Percentiles rank a stretch among this genome's conserved stretches.
These are phyloP conservation scores for Ascochyta pisi DNA, from an alignment of 2,329 filamentous ascomycete genomes.

Conservation along the genomic window DNA sequence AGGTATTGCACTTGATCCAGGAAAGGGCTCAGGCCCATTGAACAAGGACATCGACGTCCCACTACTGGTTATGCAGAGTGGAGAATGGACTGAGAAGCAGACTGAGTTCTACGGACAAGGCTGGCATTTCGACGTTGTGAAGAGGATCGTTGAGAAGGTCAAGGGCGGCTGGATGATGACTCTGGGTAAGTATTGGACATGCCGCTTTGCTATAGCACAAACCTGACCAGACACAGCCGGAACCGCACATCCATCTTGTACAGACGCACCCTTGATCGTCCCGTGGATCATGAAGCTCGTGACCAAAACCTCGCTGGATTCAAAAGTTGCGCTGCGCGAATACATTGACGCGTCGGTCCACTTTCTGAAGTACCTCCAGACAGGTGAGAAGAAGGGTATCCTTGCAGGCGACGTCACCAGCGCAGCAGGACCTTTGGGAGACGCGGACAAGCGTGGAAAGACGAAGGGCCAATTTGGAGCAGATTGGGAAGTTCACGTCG, in stretches of 20 bases:
- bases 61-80: slow-evolving; percentile 67
- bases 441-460: slow-evolving; percentile 33
- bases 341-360: slow-evolving; percentile 67
- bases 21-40: slow-evolving; percentile 68
- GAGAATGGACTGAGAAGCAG: slow-evolving; percentile 66
- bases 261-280: slow-evolving; percentile 70
- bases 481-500: slow-evolving; percentile 55
- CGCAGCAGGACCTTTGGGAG: slow-evolving; percentile 43
- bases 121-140: slow-evolving; percentile 69
- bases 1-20: slow-evolving; percentile 69
- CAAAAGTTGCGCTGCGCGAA: slow-evolving; percentile 62
- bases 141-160: slow-evolving; percentile 60
- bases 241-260: slow-evolving; percentile 67
- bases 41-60: slow-evolving; percentile 67
- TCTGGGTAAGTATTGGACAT: slow-evolving; percentile 35
- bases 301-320: slow-evolving; percentile 66
- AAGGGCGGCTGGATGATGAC: slow-evolving; percentile 57
- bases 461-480: slow-evolving; percentile 37
- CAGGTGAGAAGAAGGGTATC: slow-evolving; percentile 54
- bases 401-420: slow-evolving; percentile 59
- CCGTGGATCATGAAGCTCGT: slow-evolving; percentile 67
- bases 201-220: too few relatives aligned
- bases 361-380: slow-evolving; percentile 60
- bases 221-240: slow-evolving; percentile 28
- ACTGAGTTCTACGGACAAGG: slow-evolving; percentile 66